Evolutionary conservation across 441 rosid species (phyloP).

Genomic region (Isatis lusitanica): DNA sequence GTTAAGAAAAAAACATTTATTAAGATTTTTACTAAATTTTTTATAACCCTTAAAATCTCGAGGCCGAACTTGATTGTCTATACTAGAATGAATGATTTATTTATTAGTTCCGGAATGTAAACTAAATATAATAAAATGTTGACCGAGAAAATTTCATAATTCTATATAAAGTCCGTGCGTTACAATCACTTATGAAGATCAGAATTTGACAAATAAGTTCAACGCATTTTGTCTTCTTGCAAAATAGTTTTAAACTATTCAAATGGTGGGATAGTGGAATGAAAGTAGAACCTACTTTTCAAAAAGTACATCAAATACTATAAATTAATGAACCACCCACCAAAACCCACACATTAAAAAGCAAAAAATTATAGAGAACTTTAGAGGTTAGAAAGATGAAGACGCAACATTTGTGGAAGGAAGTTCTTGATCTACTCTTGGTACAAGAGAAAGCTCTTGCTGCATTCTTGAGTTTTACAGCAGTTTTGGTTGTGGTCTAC

Average conservation of each 20-base stretch:
- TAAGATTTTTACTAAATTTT: no score
- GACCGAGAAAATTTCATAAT: no score
- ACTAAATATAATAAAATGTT: no score
- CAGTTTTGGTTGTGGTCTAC: constrained; percentile 47
- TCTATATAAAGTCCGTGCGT: background rate
- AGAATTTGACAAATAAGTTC: constrained; percentile 10
- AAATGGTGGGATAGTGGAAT: constrained; percentile 32
- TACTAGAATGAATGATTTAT: no score
- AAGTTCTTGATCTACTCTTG: constrained; percentile 22
- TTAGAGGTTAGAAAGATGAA: constrained; percentile 27
- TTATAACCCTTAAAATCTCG: no score
- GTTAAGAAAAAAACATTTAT: no score
- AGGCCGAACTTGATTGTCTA: no score
- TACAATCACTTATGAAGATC: background rate
- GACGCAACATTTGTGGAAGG: constrained; percentile 27
- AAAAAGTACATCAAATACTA: constrained; percentile 32
- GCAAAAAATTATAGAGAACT: background rate
- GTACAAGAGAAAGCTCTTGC: constrained; percentile 8
- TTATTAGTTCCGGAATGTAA: no score
- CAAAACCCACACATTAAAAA: constrained; percentile 14
- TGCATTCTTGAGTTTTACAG: constrained; percentile 23
- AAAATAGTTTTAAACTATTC: constrained; percentile 6
- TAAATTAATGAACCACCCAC: constrained; percentile 29
- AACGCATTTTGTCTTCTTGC: constrained; percentile 19
- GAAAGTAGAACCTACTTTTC: constrained; percentile 24